A percentile compares a stretch with the other conserved stretches of the same genome.
Conservation (phyloP, 129 eudicot genomes). For the Lactuca sativa region DNA sequence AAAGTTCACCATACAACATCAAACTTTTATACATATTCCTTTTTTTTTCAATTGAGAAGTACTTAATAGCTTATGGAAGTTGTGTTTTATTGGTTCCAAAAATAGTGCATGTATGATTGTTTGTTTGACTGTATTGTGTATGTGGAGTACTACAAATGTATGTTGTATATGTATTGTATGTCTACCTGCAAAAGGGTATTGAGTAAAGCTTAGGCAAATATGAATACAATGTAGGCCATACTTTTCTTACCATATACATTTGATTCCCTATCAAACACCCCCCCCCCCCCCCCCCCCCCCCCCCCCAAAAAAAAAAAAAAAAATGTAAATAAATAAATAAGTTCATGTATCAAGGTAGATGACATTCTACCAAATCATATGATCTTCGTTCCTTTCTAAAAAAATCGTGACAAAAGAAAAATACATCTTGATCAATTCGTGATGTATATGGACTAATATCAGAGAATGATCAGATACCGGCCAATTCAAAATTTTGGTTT, state of each 20-base stretch:
- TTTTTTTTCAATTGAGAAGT: neutral
- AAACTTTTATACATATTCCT: conserved; percentile 1
- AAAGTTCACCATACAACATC: conserved; percentile 4
- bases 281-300: too few species aligned
- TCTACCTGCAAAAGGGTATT: conserved; percentile 41
- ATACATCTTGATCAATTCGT: too few species aligned
- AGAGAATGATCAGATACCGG: too few species aligned
- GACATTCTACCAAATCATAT: conserved; percentile 35
- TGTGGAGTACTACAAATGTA: conserved; percentile 21
- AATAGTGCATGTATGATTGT: conserved; percentile 23
- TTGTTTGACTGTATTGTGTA: conserved; percentile 11
- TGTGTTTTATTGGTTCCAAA: conserved; percentile 12
- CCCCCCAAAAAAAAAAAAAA: too few species aligned
- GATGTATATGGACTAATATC: too few species aligned
- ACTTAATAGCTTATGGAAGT: conserved; percentile 4
- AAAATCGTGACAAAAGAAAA: too few species aligned
- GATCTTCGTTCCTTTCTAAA: neutral
- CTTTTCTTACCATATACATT: conserved; percentile 37
- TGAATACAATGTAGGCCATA: conserved; percentile 55
- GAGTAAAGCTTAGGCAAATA: conserved; percentile 65
- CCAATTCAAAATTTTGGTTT: too few species aligned
- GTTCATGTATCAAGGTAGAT: conserved; percentile 28
- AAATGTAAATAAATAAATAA: neutral
- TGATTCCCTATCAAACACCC: neutral
- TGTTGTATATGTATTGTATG: conserved; percentile 31